Conservation (phyloP, 805 yeast genomes). For the Cyberlindnera subsufficiens region DNA sequence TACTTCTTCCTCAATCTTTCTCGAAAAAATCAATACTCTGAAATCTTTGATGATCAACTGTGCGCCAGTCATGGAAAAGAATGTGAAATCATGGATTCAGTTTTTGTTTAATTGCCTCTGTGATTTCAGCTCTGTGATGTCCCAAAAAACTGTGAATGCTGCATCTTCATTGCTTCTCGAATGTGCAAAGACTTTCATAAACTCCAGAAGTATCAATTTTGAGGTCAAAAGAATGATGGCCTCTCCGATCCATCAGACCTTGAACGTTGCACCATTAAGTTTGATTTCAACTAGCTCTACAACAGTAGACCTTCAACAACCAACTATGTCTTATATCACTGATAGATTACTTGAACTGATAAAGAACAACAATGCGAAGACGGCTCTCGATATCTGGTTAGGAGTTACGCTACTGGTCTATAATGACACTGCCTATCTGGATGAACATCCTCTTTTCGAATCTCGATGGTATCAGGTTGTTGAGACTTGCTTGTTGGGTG, state of each 20-base stretch:
- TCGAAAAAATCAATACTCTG: constrained; percentile 18
- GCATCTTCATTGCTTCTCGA: constrained; percentile 10
- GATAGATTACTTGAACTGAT: constrained; percentile 4
- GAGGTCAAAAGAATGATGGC: constrained; percentile 10
- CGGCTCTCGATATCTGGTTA: constrained; percentile 20
- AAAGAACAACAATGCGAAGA: constrained; percentile 1
- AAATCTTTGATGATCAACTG: constrained; percentile 13
- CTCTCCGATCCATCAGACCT: constrained; percentile 4
- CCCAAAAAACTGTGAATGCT: constrained; percentile 7
- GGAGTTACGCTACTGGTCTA: constrained; percentile 14
- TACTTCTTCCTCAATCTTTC: constrained; percentile 16
- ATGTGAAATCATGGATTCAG: constrained; percentile 19
- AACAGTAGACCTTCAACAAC: constrained; percentile 8
- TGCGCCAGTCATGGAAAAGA: constrained; percentile 23
- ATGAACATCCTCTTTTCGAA: background rate
- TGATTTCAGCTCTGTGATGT: constrained; percentile 10
- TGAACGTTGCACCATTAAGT: constrained; percentile 7
- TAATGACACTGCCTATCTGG: constrained; percentile 4
- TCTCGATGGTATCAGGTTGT: constrained; percentile 6
- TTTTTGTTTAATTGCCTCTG: constrained; percentile 16
- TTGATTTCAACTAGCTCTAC: constrained; percentile 7
- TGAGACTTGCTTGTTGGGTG: background rate
- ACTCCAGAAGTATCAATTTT: constrained; percentile 15
- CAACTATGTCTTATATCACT: constrained; percentile 5
- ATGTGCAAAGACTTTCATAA: constrained; percentile 13